A percentile compares a stretch with the other conserved stretches of the same genome.
phyloP scores from a whole-genome alignment of 2,329 filamentous ascomycete genomes.

The Xylariales sp. region DNA sequence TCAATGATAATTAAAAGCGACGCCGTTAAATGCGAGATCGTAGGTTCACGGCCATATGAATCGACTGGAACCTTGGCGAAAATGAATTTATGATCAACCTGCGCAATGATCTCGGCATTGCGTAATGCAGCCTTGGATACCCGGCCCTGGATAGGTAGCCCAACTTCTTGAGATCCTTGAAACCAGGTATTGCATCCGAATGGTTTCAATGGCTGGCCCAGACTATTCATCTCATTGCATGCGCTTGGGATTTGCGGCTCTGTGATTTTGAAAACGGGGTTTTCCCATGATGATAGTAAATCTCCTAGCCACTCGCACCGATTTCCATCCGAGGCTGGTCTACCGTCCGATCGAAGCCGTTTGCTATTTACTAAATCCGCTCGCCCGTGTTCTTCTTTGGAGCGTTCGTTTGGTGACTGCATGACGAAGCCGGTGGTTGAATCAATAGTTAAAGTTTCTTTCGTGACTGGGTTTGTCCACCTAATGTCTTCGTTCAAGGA shows the following conservation, averaged over 20 bases:
- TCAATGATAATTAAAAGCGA: slow-evolving; percentile 79
- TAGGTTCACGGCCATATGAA: slow-evolving; percentile 2
- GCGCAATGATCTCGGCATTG: slow-evolving; percentile 75
- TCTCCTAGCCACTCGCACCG: slow-evolving; percentile 66
- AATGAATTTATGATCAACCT: slow-evolving; percentile 93
- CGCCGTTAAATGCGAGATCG: not conserved
- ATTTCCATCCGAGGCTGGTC: slow-evolving; percentile 31
- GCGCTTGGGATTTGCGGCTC: slow-evolving; percentile 59
- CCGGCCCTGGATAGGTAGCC: slow-evolving; percentile 53
- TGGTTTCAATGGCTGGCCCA: slow-evolving; percentile 39
- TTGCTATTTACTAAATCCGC: slow-evolving; percentile 24
- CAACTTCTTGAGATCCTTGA: slow-evolving; percentile 35
- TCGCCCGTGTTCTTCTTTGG: slow-evolving; percentile 47
- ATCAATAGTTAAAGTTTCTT: slow-evolving; percentile 63
- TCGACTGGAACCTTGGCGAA: slow-evolving; percentile 67
- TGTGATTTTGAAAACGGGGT: slow-evolving; percentile 74
- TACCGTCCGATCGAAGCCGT: slow-evolving; percentile 34
- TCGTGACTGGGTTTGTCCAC: slow-evolving; percentile 73
- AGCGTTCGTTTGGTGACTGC: slow-evolving; percentile 46
- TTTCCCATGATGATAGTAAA: slow-evolving; percentile 75
- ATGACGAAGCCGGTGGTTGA: slow-evolving; percentile 64
- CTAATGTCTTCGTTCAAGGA: slow-evolving; percentile 51
- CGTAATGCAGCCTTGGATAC: slow-evolving; percentile 73
- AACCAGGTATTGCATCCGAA: slow-evolving; percentile 32
- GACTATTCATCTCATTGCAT: slow-evolving; percentile 45